Percentiles rank a stretch among this genome's conserved stretches.
Conservation (phyloP, 1,284 basidiomycete species). For the Malassezia sympodialis region DNA sequence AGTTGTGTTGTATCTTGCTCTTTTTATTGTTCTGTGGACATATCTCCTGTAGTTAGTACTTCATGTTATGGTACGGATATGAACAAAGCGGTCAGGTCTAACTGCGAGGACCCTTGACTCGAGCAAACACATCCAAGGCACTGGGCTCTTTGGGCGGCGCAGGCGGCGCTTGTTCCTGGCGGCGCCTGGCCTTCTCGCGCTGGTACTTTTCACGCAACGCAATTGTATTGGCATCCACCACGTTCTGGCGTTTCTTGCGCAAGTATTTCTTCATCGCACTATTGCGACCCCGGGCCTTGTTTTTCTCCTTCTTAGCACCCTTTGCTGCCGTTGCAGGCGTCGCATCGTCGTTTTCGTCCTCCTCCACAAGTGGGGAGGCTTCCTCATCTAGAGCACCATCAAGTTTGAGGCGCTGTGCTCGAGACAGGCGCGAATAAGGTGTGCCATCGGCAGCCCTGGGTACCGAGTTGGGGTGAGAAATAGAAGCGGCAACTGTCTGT, state of each 20-base stretch:
- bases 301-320: conserved; percentile 35
- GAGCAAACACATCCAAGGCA: conserved; percentile 14
- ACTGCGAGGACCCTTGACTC: conserved; percentile 7
- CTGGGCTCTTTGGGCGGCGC: conserved; percentile 5
- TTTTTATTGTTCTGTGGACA: conserved; percentile 24
- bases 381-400: conserved; percentile 11
- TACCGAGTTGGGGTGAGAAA: conserved; percentile 12
- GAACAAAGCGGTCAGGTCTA: background rate
- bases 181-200: conserved; percentile 15
- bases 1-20: conserved; percentile 26
- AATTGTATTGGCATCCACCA: conserved; percentile 34
- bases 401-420: conserved; percentile 34
- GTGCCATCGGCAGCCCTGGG: conserved; percentile 30
- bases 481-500: conserved; percentile 12
- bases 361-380: background rate
- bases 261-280: conserved; percentile 36
- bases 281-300: conserved; percentile 38
- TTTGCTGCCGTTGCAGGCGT: conserved; percentile 15
- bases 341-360: background rate
- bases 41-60: conserved; percentile 14
- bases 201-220: conserved; percentile 17
- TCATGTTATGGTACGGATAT: background rate
- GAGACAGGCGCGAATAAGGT: conserved; percentile 35
- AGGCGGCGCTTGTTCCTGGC: conserved; percentile 2
- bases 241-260: conserved; percentile 41